Evolutionary conservation across 1,284 basidiomycete genomes (phyloP).

Genomic region (Earliella scabrosa): DNA sequence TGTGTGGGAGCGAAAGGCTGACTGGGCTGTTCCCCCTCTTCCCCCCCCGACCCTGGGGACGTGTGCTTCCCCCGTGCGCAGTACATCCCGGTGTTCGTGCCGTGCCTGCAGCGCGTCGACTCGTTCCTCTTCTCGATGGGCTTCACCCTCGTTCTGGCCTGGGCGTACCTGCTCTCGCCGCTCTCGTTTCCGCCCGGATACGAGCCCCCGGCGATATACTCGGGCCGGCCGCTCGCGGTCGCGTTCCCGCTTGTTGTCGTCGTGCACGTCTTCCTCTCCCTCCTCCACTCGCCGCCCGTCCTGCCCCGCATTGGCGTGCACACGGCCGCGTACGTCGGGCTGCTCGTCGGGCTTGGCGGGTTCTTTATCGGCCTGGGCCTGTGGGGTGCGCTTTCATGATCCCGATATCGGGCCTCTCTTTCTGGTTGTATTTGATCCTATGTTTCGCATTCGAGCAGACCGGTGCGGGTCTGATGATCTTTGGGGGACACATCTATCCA

Average conservation of each 20-base stretch:
- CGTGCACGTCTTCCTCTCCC: conserved; percentile 53
- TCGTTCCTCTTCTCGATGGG: conserved; percentile 71
- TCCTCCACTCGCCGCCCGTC: conserved; percentile 64
- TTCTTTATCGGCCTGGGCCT: conserved; percentile 70
- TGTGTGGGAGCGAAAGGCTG: background rate
- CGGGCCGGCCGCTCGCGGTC: conserved; percentile 43
- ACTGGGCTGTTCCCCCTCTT: too few relatives aligned
- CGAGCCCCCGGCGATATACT: conserved; percentile 20
- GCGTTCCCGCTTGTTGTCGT: conserved; percentile 53
- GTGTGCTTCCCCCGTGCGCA: conserved; percentile 30
- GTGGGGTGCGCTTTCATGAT: conserved; percentile 64
- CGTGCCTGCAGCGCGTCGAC: conserved; percentile 74
- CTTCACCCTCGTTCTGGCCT: conserved; percentile 63
- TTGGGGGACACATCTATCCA: too few relatives aligned
- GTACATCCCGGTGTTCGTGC: conserved; percentile 77
- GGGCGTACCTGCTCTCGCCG: conserved; percentile 58
- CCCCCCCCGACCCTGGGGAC: too few relatives aligned
- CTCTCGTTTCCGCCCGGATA: conserved; percentile 27
- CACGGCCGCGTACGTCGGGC: conserved; percentile 67
- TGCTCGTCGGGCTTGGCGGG: conserved; percentile 62
- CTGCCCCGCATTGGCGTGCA: conserved; percentile 72
- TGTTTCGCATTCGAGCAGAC: too few relatives aligned
- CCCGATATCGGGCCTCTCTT: too few relatives aligned
- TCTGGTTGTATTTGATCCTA: too few relatives aligned
- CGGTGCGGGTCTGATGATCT: too few relatives aligned